These are phyloP conservation scores for Podospora fimiseda DNA, from an alignment of 495 filamentous ascomycete genomes.

Conservation along the genomic window DNA sequence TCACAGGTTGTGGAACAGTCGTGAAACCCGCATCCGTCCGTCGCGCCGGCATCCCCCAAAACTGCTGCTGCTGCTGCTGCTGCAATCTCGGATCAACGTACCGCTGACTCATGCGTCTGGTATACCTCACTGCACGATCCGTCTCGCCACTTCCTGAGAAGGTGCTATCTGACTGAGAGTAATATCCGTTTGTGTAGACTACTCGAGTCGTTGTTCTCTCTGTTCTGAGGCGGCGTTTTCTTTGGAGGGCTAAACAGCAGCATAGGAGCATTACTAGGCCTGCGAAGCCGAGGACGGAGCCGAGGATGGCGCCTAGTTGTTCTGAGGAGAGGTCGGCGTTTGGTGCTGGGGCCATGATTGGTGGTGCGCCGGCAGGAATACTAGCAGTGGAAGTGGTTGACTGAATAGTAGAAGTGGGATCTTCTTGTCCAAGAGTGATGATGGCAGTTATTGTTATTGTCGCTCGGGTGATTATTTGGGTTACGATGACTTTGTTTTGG, in stretches of 20 bases:
- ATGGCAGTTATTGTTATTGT: constrained; percentile 16
- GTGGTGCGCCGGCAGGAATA: background rate
- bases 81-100: background rate
- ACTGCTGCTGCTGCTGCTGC: background rate
- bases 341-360: background rate
- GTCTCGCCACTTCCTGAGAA: too few relatives aligned
- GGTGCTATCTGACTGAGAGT: too few relatives aligned
- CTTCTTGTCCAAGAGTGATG: constrained; percentile 17
- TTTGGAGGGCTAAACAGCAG: constrained; percentile 3
- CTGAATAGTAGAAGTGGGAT: background rate
- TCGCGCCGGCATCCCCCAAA: background rate
- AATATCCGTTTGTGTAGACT: background rate
- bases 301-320: constrained; percentile 18
- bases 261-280: constrained; percentile 11
- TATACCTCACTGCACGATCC: background rate
- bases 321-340: constrained; percentile 5
- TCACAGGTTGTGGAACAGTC: constrained; percentile 10
- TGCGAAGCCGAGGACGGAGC: constrained; percentile 13
- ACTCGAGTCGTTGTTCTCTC: background rate
- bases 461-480: constrained; percentile 17
- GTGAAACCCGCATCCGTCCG: background rate
- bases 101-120: background rate
- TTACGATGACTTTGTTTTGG: too few relatives aligned
- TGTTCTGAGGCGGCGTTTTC: background rate
- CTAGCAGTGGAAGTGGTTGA: constrained; percentile 1